These are phyloP conservation scores for Aspergillus calidoustus DNA, from an alignment of 2,329 filamentous ascomycete species.

Conservation along the genomic window DNA sequence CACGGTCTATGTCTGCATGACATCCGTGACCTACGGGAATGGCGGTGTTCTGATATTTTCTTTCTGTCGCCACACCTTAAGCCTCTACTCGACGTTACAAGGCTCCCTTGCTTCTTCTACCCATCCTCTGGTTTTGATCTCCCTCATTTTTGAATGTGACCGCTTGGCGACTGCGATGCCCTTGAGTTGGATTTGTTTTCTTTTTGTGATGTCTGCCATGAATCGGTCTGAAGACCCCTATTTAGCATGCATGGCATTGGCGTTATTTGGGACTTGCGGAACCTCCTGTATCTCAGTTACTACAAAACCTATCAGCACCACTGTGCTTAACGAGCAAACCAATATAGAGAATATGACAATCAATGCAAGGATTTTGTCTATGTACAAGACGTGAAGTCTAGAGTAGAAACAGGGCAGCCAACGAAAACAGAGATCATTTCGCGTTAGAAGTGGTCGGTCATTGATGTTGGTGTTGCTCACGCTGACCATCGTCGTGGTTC, in stretches of 20 bases:
- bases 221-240: conserved; percentile 35
- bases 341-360: conserved; percentile 9
- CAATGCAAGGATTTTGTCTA: conserved; percentile 1
- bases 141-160: conserved; percentile 8
- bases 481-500: conserved; percentile 25
- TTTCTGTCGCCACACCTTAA: conserved; percentile 2
- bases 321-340: conserved; percentile 2
- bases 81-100: conserved; percentile 11
- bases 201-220: conserved; percentile 37
- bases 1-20: not conserved
- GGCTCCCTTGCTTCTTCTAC: not conserved
- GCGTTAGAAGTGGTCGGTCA: not conserved
- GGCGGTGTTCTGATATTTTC: conserved; percentile 6
- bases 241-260: conserved; percentile 45
- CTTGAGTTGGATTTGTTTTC: conserved; percentile 13
- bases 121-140: conserved; percentile 18
- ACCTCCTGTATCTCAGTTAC: conserved; percentile 25
- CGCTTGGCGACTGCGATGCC: conserved; percentile 3
- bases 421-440: conserved; percentile 1
- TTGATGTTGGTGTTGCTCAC: conserved; percentile 26
- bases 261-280: conserved; percentile 42
- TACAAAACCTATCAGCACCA: conserved; percentile 19
- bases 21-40: not conserved
- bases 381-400: not conserved
- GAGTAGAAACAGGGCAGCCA: not conserved